Conservation (phyloP, 2,329 filamentous ascomycete species). For the Stagonosporopsis vannaccii region DNA sequence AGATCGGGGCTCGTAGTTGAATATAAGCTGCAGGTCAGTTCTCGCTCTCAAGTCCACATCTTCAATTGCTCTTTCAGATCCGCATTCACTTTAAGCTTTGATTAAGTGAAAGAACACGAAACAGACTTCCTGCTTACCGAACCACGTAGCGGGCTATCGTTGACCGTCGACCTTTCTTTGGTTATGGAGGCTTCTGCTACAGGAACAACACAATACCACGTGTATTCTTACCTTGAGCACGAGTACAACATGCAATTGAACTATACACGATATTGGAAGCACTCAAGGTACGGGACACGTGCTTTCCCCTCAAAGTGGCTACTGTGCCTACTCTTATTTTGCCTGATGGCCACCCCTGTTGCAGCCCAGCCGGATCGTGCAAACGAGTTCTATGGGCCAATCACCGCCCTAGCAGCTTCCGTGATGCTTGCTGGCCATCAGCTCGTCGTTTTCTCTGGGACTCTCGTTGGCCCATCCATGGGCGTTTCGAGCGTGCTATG, state of each 20-base stretch:
- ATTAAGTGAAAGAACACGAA: no score
- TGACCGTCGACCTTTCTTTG: no score
- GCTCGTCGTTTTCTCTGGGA: not conserved
- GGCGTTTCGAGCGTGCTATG: constrained; percentile 30
- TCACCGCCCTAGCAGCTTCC: not conserved
- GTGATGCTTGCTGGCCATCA: not conserved
- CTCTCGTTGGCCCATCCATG: constrained; percentile 24
- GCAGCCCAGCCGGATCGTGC: not conserved
- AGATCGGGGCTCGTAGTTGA: no score
- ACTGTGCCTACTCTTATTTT: not conserved
- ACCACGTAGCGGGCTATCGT: no score
- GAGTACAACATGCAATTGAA: not conserved
- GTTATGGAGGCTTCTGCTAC: not conserved
- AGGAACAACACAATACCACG: not conserved
- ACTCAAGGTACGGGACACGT: not conserved
- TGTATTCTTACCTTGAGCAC: not conserved
- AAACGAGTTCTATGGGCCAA: not conserved
- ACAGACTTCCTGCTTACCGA: no score
- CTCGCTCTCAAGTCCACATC: no score
- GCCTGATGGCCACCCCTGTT: not conserved
- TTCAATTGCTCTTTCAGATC: no score
- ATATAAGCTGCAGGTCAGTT: no score
- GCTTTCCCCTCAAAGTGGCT: not conserved
- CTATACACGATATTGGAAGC: not conserved
- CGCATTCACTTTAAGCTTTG: no score